Conservation (phyloP, 1,139 yeast genomes). For the Kodamaea fungicola region DNA sequence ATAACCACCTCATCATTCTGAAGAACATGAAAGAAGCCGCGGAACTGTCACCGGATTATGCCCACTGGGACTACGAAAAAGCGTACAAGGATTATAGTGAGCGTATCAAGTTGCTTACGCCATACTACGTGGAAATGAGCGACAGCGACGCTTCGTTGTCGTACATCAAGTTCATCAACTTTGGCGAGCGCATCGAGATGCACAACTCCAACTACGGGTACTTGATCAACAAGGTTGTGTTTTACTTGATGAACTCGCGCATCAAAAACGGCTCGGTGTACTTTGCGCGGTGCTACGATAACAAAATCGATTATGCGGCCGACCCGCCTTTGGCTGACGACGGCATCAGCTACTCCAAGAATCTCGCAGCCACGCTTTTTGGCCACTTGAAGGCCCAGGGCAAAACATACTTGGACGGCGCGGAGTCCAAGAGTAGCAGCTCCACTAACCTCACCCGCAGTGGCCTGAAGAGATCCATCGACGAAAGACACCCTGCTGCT, state of each 20-base stretch:
- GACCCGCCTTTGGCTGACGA: conserved; percentile 68
- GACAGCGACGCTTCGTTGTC: conserved; percentile 50
- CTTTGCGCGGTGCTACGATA: conserved; percentile 79
- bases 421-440: conserved; percentile 5
- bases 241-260: conserved; percentile 83
- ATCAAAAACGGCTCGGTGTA: conserved; percentile 83
- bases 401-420: conserved; percentile 24
- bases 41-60: conserved; percentile 82
- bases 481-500: conserved; percentile 41
- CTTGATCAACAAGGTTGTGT: conserved; percentile 82
- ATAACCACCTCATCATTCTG: conserved; percentile 65
- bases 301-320: conserved; percentile 48
- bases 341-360: conserved; percentile 53
- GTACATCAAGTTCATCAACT: conserved; percentile 81
- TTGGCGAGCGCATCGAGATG: conserved; percentile 82
- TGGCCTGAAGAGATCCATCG: conserved; percentile 23
- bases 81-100: conserved; percentile 62
- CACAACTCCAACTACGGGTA: conserved; percentile 84
- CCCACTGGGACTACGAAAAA: conserved; percentile 60
- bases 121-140: conserved; percentile 52
- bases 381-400: conserved; percentile 32
- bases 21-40: conserved; percentile 81
- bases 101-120: conserved; percentile 49
- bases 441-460: conserved; percentile 29
- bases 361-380: conserved; percentile 34